Conservation (phyloP, 306 rosid genomes). For the Fragaria vesca region DNA sequence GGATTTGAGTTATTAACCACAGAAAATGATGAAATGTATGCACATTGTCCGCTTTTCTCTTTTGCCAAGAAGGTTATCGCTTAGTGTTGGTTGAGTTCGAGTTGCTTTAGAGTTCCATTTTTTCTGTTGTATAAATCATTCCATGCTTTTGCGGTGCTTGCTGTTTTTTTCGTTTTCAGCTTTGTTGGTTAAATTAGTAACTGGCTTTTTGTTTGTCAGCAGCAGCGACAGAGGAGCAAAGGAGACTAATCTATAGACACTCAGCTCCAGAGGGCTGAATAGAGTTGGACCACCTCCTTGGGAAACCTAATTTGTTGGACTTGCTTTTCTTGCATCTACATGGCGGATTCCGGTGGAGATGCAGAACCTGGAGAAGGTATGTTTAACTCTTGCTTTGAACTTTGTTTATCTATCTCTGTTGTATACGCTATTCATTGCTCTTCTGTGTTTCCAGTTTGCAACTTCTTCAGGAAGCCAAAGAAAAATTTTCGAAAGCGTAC, state of each 20-base stretch:
- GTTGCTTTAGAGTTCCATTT: not conserved
- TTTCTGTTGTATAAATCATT: not conserved
- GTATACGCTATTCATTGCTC: not conserved
- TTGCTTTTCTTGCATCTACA: constrained; percentile 6
- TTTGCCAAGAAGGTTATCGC: not conserved
- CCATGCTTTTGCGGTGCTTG: not conserved
- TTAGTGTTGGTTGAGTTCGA: not conserved
- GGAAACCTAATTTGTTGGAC: not conserved
- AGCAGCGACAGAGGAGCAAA: not conserved
- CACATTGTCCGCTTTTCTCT: not conserved
- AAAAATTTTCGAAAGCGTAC: constrained; percentile 39
- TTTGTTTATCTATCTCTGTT: not conserved
- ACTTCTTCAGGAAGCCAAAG: constrained; percentile 50
- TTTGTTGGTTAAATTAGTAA: not conserved
- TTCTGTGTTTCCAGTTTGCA: constrained; percentile 38
- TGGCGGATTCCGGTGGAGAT: constrained; percentile 37
- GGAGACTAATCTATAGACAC: not conserved
- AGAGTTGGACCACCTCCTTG: not conserved
- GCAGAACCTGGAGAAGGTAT: constrained; percentile 41
- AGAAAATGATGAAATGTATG: not conserved
- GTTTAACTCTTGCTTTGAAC: not conserved
- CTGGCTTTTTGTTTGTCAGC: constrained; percentile 5
- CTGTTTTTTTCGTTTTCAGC: not conserved
- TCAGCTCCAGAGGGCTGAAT: not conserved
- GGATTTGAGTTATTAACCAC: not conserved